Base-by-base conservation (phyloP, 1,139 yeast species). In the Diutina siamensis region DNA sequence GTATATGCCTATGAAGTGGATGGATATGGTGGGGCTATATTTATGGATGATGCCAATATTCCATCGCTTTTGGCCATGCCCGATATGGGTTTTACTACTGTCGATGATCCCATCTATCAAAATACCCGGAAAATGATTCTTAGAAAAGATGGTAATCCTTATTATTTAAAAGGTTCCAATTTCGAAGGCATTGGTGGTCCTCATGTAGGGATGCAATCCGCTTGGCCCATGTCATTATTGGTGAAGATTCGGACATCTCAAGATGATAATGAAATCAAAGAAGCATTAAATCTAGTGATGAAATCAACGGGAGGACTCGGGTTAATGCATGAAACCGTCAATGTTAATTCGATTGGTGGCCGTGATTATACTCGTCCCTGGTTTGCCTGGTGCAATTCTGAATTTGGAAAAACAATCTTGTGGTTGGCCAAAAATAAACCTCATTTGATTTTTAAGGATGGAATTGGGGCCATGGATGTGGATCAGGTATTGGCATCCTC, bases 341-440 rank as follows among this genome's bases (percentile, higher is more conserved):
- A 83, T 51, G 95, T 86, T 2, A 73, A 81, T 53, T 63, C 73
- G 2, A 66, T 67, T 1, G 57, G 59, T 9, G 81, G 81, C 1
- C 40, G 46, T 7, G 62, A 60, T 19, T 82, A 61, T 55, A 83
- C 94, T 0, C 66, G 95, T 48, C 74, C 89, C 2, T 87, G 96
- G 95, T 88, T 88, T 64, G 84, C 95, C 2, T 88, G 96, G 96
- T 86, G 95, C 55, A 88, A 87, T 58, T 80, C 94, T 1, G 95
- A 87, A 60, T 86, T 87, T 62, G 95, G 92, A 10, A 84, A 83
- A 59, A 83, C 95, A 0, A 80, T 87, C 9, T 59, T 87, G 45
- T 80, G 86, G 56, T 65, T 87, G 52, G 92, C 94, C 0, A 65
- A 72, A 48, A 65, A 84, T 42, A 85, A 83, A 57, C 95, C 95